These are phyloP conservation scores for Quercus agrifolia DNA, from an alignment of 306 rosid genomes.

Conservation along the genomic window DNA sequence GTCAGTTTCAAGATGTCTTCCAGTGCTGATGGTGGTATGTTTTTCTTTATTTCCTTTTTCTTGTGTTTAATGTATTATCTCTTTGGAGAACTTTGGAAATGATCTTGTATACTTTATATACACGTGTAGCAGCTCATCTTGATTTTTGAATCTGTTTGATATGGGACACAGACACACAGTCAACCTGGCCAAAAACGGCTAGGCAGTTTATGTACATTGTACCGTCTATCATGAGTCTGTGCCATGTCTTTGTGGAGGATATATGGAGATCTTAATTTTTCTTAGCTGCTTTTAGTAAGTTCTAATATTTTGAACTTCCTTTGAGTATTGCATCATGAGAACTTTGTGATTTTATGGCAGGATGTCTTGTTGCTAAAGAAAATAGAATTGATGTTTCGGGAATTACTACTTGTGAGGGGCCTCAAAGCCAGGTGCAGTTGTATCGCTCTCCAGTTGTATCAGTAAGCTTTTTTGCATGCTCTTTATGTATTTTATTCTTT, in stretches of 20 bases:
- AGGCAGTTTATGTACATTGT: conserved; percentile 9
- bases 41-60: conserved; percentile 20
- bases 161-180: not conserved
- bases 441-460: conserved; percentile 36
- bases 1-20: conserved; percentile 69
- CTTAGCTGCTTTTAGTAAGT: not conserved
- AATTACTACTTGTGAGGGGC: conserved; percentile 31
- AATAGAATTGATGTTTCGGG: conserved; percentile 39
- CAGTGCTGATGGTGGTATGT: conserved; percentile 50
- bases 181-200: not conserved
- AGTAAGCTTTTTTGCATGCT: conserved; percentile 32
- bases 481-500: not conserved
- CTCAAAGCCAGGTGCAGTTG: conserved; percentile 24
- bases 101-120: conserved; percentile 12
- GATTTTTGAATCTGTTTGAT: not conserved
- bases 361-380: conserved; percentile 29
- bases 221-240: conserved; percentile 19
- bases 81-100: conserved; percentile 2
- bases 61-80: not conserved
- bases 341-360: conserved; percentile 26
- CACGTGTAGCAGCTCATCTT: not conserved
- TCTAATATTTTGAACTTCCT: not conserved
- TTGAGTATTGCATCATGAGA: conserved; percentile 14
- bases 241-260: conserved; percentile 30
- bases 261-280: conserved; percentile 14